Evolutionary conservation across 352 stramenopile genomes (phyloP).

Genomic region (Phytophthora agathidicida): DNA sequence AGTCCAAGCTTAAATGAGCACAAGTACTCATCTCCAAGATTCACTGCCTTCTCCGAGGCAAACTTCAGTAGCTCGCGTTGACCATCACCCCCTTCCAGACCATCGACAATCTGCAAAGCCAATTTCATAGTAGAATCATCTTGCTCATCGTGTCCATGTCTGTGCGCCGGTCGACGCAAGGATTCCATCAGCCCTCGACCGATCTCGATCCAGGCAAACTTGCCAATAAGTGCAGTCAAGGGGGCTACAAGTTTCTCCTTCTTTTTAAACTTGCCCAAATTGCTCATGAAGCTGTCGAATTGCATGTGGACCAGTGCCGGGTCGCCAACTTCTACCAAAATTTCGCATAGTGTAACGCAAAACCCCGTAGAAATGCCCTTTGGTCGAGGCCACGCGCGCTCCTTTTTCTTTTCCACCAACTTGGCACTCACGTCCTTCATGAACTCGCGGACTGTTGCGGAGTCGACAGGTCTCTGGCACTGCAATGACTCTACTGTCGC

Average conservation of each 20-base stretch:
- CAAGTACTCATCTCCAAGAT: not conserved
- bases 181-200: not conserved
- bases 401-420: no score
- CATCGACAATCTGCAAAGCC: slow-evolving; percentile 1
- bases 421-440: slow-evolving; percentile 5
- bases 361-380: slow-evolving; percentile 4
- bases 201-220: slow-evolving; percentile 9
- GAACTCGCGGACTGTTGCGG: not conserved
- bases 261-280: not conserved
- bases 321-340: slow-evolving; percentile 7
- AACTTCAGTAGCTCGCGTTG: not conserved
- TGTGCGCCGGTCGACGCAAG: not conserved
- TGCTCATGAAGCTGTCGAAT: not conserved
- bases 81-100: not conserved
- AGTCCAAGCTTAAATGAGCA: not conserved
- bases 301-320: slow-evolving; percentile 9
- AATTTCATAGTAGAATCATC: slow-evolving; percentile 5
- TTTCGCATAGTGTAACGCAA: not conserved
- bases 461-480: not conserved
- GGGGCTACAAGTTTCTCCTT: not conserved
- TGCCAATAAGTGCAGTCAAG: not conserved
- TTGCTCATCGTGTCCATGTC: no score
- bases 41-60: not conserved
- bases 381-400: no score
- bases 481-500: slow-evolving; percentile 2